phyloP scores from a whole-genome alignment of 1,284 basidiomycete species.

The Dichomitus squalens region DNA sequence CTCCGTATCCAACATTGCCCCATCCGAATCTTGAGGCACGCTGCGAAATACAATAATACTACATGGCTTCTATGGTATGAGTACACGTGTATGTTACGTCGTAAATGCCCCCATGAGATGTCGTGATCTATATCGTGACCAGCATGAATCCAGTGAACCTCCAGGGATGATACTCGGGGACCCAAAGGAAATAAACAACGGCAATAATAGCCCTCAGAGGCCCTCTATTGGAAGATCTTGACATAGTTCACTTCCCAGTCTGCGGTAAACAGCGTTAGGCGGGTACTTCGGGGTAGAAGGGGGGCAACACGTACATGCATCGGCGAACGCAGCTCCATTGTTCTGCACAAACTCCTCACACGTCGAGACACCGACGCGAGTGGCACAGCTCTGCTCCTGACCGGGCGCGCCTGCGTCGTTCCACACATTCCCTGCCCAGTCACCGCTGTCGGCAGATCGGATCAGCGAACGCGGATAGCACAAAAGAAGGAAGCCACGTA shows the following conservation, averaged over 20 bases:
- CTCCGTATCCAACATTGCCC: too few relatives aligned
- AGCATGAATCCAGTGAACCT: neutral
- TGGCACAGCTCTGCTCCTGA: slow-evolving; percentile 79
- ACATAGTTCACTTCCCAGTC: slow-evolving; percentile 80
- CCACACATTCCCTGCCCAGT: slow-evolving; percentile 88
- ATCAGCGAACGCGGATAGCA: neutral
- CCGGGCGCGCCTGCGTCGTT: slow-evolving; percentile 67
- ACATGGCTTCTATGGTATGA: slow-evolving; percentile 2
- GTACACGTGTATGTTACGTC: neutral
- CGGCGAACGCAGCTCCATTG: slow-evolving; percentile 66
- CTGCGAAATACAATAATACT: slow-evolving; percentile 1
- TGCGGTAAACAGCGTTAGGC: slow-evolving; percentile 30
- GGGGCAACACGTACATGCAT: slow-evolving; percentile 71
- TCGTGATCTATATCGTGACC: slow-evolving; percentile 4
- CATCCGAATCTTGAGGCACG: neutral
- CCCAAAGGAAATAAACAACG: neutral
- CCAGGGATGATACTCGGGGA: neutral
- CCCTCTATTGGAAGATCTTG: slow-evolving; percentile 56
- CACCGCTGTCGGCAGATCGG: slow-evolving; percentile 56
- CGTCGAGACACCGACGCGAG: slow-evolving; percentile 76
- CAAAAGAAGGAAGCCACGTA: slow-evolving; percentile 36
- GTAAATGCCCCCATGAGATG: slow-evolving; percentile 2
- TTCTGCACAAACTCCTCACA: slow-evolving; percentile 78
- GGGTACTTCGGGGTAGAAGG: neutral
- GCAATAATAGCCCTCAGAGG: neutral